phyloP scores from a whole-genome alignment of 306 rosid genomes.

The Cajanus cajan region DNA sequence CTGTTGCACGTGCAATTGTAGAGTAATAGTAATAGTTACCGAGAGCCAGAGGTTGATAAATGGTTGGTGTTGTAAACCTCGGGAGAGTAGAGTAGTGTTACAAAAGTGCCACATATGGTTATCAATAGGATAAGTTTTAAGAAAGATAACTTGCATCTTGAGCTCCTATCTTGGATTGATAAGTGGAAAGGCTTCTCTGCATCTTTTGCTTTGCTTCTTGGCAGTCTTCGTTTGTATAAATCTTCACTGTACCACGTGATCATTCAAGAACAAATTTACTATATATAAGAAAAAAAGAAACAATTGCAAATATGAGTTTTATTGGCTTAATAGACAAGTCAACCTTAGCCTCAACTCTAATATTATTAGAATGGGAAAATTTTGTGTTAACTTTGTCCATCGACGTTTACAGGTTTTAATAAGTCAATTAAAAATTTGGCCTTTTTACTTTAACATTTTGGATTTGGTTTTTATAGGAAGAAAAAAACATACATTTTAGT shows the following conservation, averaged over 20 bases:
- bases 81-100: conserved; percentile 67
- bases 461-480: background rate
- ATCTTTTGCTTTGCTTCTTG: conserved; percentile 57
- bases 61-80: conserved; percentile 57
- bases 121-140: conserved; percentile 59
- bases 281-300: background rate
- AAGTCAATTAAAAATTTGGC: background rate
- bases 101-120: conserved; percentile 58
- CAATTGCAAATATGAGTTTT: background rate
- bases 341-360: conserved; percentile 2
- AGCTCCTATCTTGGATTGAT: conserved; percentile 58
- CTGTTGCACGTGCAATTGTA: background rate
- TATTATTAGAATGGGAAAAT: background rate
- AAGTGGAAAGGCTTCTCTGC: conserved; percentile 59
- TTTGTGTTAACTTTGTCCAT: background rate
- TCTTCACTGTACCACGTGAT: conserved; percentile 59
- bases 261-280: conserved; percentile 22
- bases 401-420: background rate
- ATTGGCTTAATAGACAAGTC: background rate
- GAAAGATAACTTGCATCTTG: conserved; percentile 73
- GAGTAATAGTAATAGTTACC: conserved; percentile 34
- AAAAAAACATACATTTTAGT: background rate
- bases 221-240: conserved; percentile 53
- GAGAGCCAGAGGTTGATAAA: conserved; percentile 48
- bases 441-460: background rate